phyloP scores from a whole-genome alignment of 2,329 filamentous ascomycete species.

The Aspergillus sp. region DNA sequence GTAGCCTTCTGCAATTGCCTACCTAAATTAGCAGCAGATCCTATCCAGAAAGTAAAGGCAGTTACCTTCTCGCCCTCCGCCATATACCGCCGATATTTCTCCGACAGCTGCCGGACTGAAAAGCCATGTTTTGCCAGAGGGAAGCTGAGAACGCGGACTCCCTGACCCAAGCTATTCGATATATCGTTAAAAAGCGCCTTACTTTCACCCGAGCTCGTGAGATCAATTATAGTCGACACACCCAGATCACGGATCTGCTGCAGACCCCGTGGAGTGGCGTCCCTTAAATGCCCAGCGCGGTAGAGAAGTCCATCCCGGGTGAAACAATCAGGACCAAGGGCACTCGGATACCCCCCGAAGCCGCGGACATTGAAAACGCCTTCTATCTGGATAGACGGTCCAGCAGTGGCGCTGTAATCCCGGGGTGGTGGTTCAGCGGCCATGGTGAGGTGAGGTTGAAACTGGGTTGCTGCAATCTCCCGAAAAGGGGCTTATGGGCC shows the following conservation, averaged over 20 bases:
- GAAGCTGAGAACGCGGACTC: background rate
- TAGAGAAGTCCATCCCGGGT: background rate
- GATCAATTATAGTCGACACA: background rate
- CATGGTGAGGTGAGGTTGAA: background rate
- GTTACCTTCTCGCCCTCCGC: background rate
- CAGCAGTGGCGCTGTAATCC: background rate
- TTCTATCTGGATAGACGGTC: background rate
- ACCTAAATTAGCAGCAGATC: background rate
- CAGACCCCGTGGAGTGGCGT: background rate
- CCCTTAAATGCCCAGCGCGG: background rate
- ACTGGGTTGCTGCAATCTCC: background rate
- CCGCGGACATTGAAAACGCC: conserved; percentile 1
- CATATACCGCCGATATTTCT: conserved; percentile 4
- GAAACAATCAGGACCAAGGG: background rate
- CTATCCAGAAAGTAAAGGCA: background rate
- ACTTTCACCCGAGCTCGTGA: background rate
- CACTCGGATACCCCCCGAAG: background rate
- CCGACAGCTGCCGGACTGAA: background rate
- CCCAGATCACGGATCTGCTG: background rate
- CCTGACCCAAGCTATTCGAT: no score
- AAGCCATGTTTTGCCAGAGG: conserved; percentile 1
- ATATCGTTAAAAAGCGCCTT: background rate
- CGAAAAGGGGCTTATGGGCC: no score
- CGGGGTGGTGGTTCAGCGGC: background rate
- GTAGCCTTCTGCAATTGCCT: conserved; percentile 4